These are phyloP conservation scores for Monosporascus sp. DNA, from an alignment of 2,329 filamentous ascomycete genomes.

Conservation along the genomic window DNA sequence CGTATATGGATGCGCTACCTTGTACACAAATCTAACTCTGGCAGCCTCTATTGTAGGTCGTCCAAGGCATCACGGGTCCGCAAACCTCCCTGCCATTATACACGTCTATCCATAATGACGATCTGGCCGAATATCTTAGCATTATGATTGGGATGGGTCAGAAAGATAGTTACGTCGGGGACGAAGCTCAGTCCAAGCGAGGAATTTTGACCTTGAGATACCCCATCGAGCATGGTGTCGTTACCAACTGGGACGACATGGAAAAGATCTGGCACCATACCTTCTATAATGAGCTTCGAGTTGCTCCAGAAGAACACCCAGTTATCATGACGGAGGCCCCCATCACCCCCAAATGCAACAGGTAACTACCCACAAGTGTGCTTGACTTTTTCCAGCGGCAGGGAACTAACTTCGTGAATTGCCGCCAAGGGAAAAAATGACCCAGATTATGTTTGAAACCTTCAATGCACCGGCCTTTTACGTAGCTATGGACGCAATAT, in stretches of 20 bases:
- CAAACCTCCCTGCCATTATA: slow-evolving; percentile 26
- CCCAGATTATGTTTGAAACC: slow-evolving; percentile 99
- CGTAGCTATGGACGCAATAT: slow-evolving; percentile 99
- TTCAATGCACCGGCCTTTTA: slow-evolving; percentile 99
- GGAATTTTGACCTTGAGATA: slow-evolving; percentile 99
- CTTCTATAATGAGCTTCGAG: slow-evolving; percentile 99
- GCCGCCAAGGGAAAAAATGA: slow-evolving; percentile 99
- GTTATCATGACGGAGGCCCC: slow-evolving; percentile 98
- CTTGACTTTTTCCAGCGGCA: no score
- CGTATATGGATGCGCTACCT: no score
- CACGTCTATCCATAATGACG: slow-evolving; percentile 3
- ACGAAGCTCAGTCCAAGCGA: slow-evolving; percentile 99
- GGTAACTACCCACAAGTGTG: no score
- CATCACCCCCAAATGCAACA: slow-evolving; percentile 99
- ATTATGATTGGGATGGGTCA: slow-evolving; percentile 99
- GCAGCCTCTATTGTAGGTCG: slow-evolving; percentile 99
- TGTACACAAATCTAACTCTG: no score
- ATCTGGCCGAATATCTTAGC: slow-evolving; percentile 49
- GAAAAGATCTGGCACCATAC: slow-evolving; percentile 99
- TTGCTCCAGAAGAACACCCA: slow-evolving; percentile 99
- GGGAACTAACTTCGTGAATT: no score
- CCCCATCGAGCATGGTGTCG: slow-evolving; percentile 99
- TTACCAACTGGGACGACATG: slow-evolving; percentile 99
- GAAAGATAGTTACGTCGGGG: slow-evolving; percentile 99
- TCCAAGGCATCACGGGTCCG: slow-evolving; percentile 99